These are phyloP conservation scores for Tetrahymena malaccensis DNA, from an alignment of 73 alveolate species.

Conservation along the genomic window DNA sequence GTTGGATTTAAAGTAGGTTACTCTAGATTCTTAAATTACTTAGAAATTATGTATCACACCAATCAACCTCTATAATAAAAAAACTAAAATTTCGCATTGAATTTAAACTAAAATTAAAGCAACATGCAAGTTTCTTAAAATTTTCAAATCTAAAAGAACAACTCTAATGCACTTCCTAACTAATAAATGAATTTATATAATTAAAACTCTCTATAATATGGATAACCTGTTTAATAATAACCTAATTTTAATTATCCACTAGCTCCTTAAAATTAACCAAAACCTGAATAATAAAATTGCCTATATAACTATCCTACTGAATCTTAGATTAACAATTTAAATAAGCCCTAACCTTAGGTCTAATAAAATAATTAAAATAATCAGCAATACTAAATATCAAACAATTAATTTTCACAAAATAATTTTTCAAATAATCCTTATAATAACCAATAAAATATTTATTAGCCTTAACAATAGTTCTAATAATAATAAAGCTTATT, in stretches of 20 bases:
- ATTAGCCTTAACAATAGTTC: not conserved
- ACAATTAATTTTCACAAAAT: not conserved
- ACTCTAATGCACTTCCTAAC: not conserved
- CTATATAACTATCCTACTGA: not conserved
- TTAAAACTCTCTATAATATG: not conserved
- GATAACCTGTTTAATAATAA: not conserved
- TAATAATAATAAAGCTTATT: not conserved
- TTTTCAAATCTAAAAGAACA: not conserved
- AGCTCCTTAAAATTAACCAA: not conserved
- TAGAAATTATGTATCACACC: not conserved
- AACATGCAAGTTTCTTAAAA: not conserved
- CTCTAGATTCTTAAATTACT: not conserved
- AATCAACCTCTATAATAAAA: not conserved
- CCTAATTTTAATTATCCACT: not conserved
- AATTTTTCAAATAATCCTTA: not conserved
- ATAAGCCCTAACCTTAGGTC: not conserved
- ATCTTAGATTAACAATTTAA: not conserved
- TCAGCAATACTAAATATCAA: not conserved
- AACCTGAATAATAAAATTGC: not conserved
- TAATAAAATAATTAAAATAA: not conserved
- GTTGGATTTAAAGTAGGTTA: not conserved
- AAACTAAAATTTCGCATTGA: not conserved
- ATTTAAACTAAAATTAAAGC: not conserved
- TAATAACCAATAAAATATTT: not conserved
- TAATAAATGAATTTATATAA: too few relatives aligned